Conservation (phyloP, 495 filamentous ascomycete genomes). For the Neurospora intermedia region DNA sequence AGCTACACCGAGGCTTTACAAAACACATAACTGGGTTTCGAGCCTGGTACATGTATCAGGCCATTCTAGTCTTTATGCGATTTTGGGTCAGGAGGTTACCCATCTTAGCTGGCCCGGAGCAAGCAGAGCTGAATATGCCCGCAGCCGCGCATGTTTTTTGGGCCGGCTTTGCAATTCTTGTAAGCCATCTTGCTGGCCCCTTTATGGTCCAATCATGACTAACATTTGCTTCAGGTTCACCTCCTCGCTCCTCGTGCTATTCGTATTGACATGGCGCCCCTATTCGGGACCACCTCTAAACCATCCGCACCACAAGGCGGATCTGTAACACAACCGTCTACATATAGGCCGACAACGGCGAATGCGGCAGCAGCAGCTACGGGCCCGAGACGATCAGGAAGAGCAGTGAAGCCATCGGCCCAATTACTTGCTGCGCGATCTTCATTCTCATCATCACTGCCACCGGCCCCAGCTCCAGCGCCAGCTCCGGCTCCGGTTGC, state of each 20-base stretch:
- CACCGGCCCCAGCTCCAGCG: background rate
- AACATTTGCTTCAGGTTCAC: conserved; percentile 31
- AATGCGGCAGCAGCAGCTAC: background rate
- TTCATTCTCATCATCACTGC: background rate
- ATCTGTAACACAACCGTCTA: conserved; percentile 7
- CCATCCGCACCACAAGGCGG: conserved; percentile 1
- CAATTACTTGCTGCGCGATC: background rate
- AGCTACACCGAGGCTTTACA: conserved; percentile 51
- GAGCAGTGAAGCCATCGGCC: background rate
- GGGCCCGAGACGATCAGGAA: background rate
- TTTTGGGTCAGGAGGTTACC: conserved; percentile 41
- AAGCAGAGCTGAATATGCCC: conserved; percentile 25
- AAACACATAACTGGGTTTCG: conserved; percentile 53
- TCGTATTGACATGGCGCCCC: conserved; percentile 43
- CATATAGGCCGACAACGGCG: conserved; percentile 7
- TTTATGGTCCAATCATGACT: conserved; percentile 12
- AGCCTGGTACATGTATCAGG: conserved; percentile 61
- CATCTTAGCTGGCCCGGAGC: conserved; percentile 32
- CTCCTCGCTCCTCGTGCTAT: conserved; percentile 40
- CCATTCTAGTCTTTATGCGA: conserved; percentile 48
- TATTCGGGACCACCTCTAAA: conserved; percentile 31
- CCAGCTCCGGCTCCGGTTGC: background rate
- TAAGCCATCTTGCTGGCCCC: conserved; percentile 27
- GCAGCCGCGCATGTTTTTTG: conserved; percentile 47
- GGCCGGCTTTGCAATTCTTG: conserved; percentile 41